Conservation (phyloP, 1,139 yeast species). For the Kurtzmaniella quercitrusa region DNA sequence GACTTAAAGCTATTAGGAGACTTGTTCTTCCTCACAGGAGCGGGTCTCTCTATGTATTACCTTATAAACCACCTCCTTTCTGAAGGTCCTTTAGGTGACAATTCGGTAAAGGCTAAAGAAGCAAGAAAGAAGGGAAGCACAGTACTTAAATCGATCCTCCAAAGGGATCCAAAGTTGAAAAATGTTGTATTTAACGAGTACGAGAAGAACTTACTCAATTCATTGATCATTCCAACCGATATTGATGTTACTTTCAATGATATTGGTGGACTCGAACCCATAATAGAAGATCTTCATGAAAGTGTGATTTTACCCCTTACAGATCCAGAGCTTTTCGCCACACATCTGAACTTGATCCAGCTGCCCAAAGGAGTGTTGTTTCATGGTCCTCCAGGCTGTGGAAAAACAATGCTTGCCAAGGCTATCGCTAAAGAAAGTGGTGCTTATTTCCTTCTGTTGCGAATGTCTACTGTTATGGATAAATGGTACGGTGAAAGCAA, state of each 20-base stretch:
- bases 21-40: slow-evolving; percentile 70
- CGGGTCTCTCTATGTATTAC: slow-evolving; percentile 78
- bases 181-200: slow-evolving; percentile 61
- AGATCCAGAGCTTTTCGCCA: slow-evolving; percentile 59
- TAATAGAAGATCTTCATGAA: slow-evolving; percentile 81
- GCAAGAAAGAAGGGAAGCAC: slow-evolving; percentile 63
- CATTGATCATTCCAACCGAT: slow-evolving; percentile 83
- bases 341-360: slow-evolving; percentile 63
- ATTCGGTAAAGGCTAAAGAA: slow-evolving; percentile 56
- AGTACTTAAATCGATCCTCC: slow-evolving; percentile 56
- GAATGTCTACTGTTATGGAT: slow-evolving; percentile 95
- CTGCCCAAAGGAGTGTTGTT: slow-evolving; percentile 94
- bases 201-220: slow-evolving; percentile 69
- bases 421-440: slow-evolving; percentile 92
- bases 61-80: slow-evolving; percentile 55
- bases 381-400: slow-evolving; percentile 98
- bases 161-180: slow-evolving; percentile 56
- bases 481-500: slow-evolving; percentile 98
- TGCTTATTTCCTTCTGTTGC: slow-evolving; percentile 85
- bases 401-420: slow-evolving; percentile 95
- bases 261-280: slow-evolving; percentile 82
- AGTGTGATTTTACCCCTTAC: slow-evolving; percentile 87
- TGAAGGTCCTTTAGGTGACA: slow-evolving; percentile 41
- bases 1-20: slow-evolving; percentile 61
- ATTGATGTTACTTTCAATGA: slow-evolving; percentile 71